phyloP scores from a whole-genome alignment of 2,329 filamentous ascomycete species.

The Peltaster fructicola region DNA sequence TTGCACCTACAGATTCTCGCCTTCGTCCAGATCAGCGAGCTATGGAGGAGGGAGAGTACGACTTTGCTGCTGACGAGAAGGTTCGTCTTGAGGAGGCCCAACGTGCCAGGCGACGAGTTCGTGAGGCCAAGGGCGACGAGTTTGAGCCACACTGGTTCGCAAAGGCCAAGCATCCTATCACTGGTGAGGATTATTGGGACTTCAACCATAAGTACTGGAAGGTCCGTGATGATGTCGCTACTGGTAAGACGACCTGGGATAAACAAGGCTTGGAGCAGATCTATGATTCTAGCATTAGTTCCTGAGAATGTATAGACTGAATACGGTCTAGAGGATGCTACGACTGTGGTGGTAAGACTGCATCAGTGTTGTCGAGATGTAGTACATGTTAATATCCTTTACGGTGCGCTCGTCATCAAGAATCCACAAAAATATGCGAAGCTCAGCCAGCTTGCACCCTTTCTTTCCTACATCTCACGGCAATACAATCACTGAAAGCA shows the following conservation, averaged over 20 bases:
- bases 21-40: constrained; percentile 84
- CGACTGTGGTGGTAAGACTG: too few species aligned
- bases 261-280: constrained; percentile 51
- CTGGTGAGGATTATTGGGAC: constrained; percentile 79
- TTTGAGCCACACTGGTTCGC: constrained; percentile 76
- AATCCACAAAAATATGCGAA: too few species aligned
- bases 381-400: too few species aligned
- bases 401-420: too few species aligned
- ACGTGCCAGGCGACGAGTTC: constrained; percentile 50
- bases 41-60: constrained; percentile 98
- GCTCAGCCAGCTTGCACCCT: too few species aligned
- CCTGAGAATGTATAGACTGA: too few species aligned
- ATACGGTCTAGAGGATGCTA: too few species aligned
- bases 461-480: too few species aligned
- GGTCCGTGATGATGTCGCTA: constrained; percentile 46
- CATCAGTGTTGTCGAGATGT: too few species aligned
- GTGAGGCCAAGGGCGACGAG: constrained; percentile 64
- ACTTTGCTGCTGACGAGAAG: constrained; percentile 84
- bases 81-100: constrained; percentile 87
- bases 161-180: constrained; percentile 54
- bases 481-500: too few species aligned
- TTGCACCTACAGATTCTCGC: constrained; percentile 89
- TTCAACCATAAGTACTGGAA: constrained; percentile 85
- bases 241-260: constrained; percentile 47
- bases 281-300: constrained; percentile 41